Base-by-base conservation (phyloP, 2,329 filamentous ascomycete genomes). In the Paecilomyces formosus region DNA sequence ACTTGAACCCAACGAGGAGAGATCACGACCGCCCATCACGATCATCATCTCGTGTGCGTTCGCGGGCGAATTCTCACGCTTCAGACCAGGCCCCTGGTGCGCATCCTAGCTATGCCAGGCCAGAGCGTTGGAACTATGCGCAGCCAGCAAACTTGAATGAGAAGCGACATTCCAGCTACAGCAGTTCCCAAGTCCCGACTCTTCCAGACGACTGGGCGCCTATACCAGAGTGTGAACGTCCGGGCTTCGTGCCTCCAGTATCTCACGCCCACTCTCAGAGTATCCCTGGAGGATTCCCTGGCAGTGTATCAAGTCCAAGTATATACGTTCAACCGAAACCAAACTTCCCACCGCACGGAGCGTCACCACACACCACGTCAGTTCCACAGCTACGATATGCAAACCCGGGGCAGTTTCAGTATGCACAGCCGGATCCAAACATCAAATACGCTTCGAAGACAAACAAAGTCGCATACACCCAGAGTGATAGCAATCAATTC, bases 211-310 rank as follows among this genome's bases (percentile, higher is more conserved):
- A 73, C 51, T 76, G 74, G 74, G 70, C 71, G 21, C 63, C 73
- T 21, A 65, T 77, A 11, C 74, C 74, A 2, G 73, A 74, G 55
- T 73, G 72, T 55, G 73, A 75, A 63, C 71, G 71, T 24, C 74
- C 75, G 13, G 74, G 72, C 1, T 78, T 72, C 58, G 70, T 77
- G n/a, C 74, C 75, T 31, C 74, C 74, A 12, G 64, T 66, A 1
- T 70, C 71, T 21, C 70, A 71, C 49, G 62, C 63, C 21, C 35
- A 33, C 26, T 61, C 62, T 26, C 59, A 64, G 13, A 57, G 54
- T 22, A 72, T 72, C 62, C 68, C 72, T 1, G 69, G 68, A 5
- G 71, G 68, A 3, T 74, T 72, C 52, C 71, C 72, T 15, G 57
- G 62, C 39, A 56, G 54, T 53, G 45, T 53, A 22, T 55, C 58